Evolutionary conservation across 164 flowering plant species (phyloP), one percentile per base, ranked within the genome.

Genomic region (Annona cherimola): DNA sequence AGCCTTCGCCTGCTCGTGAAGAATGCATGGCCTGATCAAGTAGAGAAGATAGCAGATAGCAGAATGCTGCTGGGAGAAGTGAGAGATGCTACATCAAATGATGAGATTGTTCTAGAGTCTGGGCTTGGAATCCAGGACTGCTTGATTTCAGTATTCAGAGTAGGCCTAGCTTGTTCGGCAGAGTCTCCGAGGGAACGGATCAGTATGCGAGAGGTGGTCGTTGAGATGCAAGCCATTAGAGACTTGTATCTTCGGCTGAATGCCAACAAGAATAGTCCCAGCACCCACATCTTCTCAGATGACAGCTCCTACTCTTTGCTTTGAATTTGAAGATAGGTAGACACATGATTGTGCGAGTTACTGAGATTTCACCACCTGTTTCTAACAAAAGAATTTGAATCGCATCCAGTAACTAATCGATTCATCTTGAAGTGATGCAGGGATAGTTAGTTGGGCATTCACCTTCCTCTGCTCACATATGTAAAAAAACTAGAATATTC

Each of bases 131-230:
- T 60, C 50, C 42, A 14, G 7, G 54, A 66, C 16, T 60, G 71
- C 69, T 20, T 75, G 42, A 40, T 42, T 26, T 69, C 74, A 2
- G 41, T 75, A 16, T 19, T 66, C 4, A 41, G 39, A 43, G 59
- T 66, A 8, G 74, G 74, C n/a, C 18, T 75, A 42, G 4, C 41
- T 60, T 75, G 78, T 45, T 70, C 78, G 1, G 3, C 20, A 2
- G 66, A 66, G 39, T 71, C 67, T 9, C 62, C 60, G 0, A 62
- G 8, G 6, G 71, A 71, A 0, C 43, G 74, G 26, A 35, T 41
- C 46, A 18, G 60, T 18, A 75, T 75, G 42, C 40, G 40, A 16
- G 71, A 65, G 3, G 78, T 71, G 40, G 12, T 71, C 46, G 45
- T 9, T 4, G 60, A 75, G 44, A 14, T 75, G 11, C 66, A 43